Conservation (phyloP, 441 rosid species). For the Lepidium campestre region DNA sequence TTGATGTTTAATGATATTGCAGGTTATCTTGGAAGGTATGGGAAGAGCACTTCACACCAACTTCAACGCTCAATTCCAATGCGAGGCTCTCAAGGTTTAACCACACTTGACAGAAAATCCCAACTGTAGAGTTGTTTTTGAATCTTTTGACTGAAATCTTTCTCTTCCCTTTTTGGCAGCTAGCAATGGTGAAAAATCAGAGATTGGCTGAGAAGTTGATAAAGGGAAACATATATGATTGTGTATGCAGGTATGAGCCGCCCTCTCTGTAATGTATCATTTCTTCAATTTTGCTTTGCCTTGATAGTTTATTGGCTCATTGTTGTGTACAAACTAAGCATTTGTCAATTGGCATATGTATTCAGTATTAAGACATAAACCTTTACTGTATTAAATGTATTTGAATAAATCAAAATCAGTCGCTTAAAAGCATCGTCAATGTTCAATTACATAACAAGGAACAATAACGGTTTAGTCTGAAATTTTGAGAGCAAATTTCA, state of each 20-base stretch:
- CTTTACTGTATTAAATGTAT: background rate
- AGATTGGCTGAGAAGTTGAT: conserved; percentile 92
- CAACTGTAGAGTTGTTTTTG: background rate
- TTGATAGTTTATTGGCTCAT: background rate
- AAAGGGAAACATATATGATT: conserved; percentile 76
- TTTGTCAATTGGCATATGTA: background rate
- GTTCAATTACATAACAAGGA: background rate
- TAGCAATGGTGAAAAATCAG: conserved; percentile 99
- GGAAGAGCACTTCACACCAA: conserved; percentile 97
- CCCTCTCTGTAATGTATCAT: conserved; percentile 29
- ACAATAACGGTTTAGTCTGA: conserved; percentile 6
- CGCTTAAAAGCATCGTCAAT: background rate
- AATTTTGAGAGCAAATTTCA: conserved; percentile 47
- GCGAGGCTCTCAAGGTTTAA: conserved; percentile 84
- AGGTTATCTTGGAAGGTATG: conserved; percentile 98
- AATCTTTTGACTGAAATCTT: background rate
- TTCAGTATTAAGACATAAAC: background rate
- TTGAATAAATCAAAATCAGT: background rate
- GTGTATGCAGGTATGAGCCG: conserved; percentile 90
- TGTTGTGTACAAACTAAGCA: conserved; percentile 11
- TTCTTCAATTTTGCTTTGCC: background rate
- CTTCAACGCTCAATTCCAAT: conserved; percentile 71
- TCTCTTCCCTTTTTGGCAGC: conserved; percentile 40
- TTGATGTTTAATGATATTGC: conserved; percentile 21
- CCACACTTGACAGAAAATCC: background rate